Evolutionary conservation across 352 stramenopile genomes (phyloP).

Genomic region (Bremia lactucae): DNA sequence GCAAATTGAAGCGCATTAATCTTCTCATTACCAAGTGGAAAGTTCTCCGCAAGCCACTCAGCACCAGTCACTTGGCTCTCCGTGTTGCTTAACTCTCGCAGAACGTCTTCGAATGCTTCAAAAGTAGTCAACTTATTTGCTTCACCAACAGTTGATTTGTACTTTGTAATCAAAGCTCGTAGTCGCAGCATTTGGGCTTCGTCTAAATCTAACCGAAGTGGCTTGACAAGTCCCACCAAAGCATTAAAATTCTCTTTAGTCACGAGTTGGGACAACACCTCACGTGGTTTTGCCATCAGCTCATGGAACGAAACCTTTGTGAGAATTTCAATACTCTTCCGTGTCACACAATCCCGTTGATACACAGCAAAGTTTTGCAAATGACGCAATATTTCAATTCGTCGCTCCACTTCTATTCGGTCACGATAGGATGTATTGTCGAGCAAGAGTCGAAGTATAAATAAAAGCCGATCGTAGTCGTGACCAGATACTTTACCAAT

Average conservation of each 20-base stretch:
- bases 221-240: slow-evolving; percentile 34
- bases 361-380: slow-evolving; percentile 27
- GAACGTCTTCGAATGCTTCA: slow-evolving; percentile 22
- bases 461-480: slow-evolving; percentile 63
- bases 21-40: slow-evolving; percentile 29
- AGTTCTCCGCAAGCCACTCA: slow-evolving; percentile 44
- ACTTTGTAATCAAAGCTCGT: slow-evolving; percentile 47
- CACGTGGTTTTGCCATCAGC: slow-evolving; percentile 44
- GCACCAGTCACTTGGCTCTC: slow-evolving; percentile 37
- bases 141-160: background rate
- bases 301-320: slow-evolving; percentile 49
- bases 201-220: slow-evolving; percentile 51
- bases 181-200: slow-evolving; percentile 67
- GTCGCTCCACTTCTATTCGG: slow-evolving; percentile 46
- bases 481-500: slow-evolving; percentile 36
- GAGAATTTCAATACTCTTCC: background rate
- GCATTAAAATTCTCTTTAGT: slow-evolving; percentile 37
- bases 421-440: slow-evolving; percentile 47
- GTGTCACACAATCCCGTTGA: background rate
- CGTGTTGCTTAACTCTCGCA: slow-evolving; percentile 21
- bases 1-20: slow-evolving; percentile 38
- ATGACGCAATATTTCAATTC: slow-evolving; percentile 47
- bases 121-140: slow-evolving; percentile 11
- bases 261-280: slow-evolving; percentile 39
- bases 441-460: slow-evolving; percentile 61